phyloP scores from a whole-genome alignment of 2,329 filamentous ascomycete species.

The Cercospora berteroae region DNA sequence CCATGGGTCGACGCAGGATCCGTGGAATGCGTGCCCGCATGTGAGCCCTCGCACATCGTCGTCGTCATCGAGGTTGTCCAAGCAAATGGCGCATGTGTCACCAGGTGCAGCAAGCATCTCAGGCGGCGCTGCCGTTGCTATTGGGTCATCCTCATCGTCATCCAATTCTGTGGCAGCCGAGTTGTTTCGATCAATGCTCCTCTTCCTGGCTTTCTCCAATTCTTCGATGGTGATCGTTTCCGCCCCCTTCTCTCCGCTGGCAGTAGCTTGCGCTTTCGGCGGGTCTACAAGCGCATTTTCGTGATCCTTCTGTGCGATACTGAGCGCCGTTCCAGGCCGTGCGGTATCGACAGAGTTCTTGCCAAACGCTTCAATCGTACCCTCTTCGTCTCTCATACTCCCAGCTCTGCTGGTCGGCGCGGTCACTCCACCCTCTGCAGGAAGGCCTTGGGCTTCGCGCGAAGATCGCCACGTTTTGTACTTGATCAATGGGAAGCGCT shows the following conservation, averaged over 20 bases:
- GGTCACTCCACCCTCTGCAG: slow-evolving; percentile 79
- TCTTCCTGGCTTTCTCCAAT: slow-evolving; percentile 31
- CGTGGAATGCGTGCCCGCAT: slow-evolving; percentile 98
- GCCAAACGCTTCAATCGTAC: slow-evolving; percentile 34
- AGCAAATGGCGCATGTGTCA: slow-evolving; percentile 93
- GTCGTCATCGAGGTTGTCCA: slow-evolving; percentile 89
- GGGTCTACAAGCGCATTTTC: slow-evolving; percentile 37
- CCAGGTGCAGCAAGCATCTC: slow-evolving; percentile 79
- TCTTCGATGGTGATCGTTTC: slow-evolving; percentile 38
- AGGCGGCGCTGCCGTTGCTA: slow-evolving; percentile 75
- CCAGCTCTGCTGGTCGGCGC: slow-evolving; percentile 68
- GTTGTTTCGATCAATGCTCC: slow-evolving; percentile 30
- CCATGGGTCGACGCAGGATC: slow-evolving; percentile 94
- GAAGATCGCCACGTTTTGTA: slow-evolving; percentile 93
- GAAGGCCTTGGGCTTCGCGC: slow-evolving; percentile 77
- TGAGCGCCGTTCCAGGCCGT: slow-evolving; percentile 40
- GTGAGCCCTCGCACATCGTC: slow-evolving; percentile 92
- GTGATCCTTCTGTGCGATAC: slow-evolving; percentile 49
- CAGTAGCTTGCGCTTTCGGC: slow-evolving; percentile 24
- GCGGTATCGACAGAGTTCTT: slow-evolving; percentile 34
- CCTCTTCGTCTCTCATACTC: slow-evolving; percentile 64
- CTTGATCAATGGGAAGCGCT: slow-evolving; percentile 91
- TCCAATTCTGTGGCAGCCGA: slow-evolving; percentile 54
- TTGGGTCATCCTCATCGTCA: slow-evolving; percentile 74
- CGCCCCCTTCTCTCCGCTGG: slow-evolving; percentile 29